Base-by-base conservation (phyloP, 371 early-diverging fungal species). In the Mucor irregularis region DNA sequence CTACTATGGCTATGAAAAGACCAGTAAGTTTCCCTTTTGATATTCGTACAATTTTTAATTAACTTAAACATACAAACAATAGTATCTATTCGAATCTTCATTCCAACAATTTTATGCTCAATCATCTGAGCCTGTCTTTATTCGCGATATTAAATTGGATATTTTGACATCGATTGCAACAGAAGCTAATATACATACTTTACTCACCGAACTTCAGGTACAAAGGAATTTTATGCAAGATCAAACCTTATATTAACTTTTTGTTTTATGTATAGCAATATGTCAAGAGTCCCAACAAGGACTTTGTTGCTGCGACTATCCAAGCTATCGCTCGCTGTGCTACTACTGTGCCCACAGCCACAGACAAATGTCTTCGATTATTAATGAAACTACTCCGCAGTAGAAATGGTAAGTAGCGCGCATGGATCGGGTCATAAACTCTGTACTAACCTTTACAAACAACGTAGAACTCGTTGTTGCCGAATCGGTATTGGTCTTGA, bases 81-180 rank as follows among this genome's bases (percentile, higher is more conserved):
- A 85, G 85, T 76, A 82, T 31, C 66, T 90, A 13, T 91, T 95
- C 66, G 77, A 83, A 53, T 82, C 87, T 8, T 82, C 85, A 55
- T 59, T 89, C 17, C 86, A 85, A 34, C 84, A 83, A 58, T 96
- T 96, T 64, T 93, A 86, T 66, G 84, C 93, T 8, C 87, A 87
- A 34, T 82, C 90, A 0, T 78, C 85, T 4, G 97, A 97, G 50
- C 83, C 91, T 14, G 77, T 76, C 9, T 87, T 85, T 64, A 83
- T 93, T 46, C 86, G 92, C 31, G 82, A 90, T 51, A 68, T 90
- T 44, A 95, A 97, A 67, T 71, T 97, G 46, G 90, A 92, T 24
- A 92, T 96, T 21, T 56, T 96, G 61, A 88, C 87, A 5, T 64
- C 78, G 22, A 72, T 94, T 19, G 90, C 82, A 2, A 77, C 73